phyloP scores from a whole-genome alignment of 306 rosid genomes.

The Ochetophila trinervis region DNA sequence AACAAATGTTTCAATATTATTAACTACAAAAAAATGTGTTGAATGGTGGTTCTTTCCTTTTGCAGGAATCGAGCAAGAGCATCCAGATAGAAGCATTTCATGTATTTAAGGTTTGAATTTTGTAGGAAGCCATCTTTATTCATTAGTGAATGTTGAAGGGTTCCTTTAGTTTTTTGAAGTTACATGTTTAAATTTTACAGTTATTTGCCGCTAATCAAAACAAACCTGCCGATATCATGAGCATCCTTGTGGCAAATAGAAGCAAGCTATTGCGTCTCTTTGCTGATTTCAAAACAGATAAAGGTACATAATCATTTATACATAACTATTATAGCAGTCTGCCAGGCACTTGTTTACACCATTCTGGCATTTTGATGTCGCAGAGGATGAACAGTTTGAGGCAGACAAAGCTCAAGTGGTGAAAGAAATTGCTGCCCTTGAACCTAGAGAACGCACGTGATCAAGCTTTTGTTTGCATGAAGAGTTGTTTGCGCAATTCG shows the following conservation, averaged over 20 bases:
- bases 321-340: conserved; percentile 4
- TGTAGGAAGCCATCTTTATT: conserved; percentile 7
- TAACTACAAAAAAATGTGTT: conserved; percentile 3
- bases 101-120: conserved; percentile 76
- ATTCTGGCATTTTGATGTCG: conserved; percentile 2
- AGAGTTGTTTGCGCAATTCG: conserved; percentile 24
- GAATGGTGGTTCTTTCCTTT: conserved; percentile 19
- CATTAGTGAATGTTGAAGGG: conserved; percentile 5
- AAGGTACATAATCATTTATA: conserved; percentile 46
- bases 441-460: conserved; percentile 45
- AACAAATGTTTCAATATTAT: background rate
- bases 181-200: conserved; percentile 46
- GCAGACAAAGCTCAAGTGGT: conserved; percentile 96
- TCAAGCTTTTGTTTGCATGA: conserved; percentile 13
- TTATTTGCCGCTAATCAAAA: conserved; percentile 90
- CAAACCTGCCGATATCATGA: conserved; percentile 73
- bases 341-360: conserved; percentile 3
- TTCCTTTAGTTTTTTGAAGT: conserved; percentile 18
- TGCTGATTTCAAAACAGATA: conserved; percentile 86
- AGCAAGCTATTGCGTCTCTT: conserved; percentile 88
- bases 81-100: conserved; percentile 97
- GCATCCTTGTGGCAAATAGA: conserved; percentile 81
- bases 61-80: conserved; percentile 97
- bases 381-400: conserved; percentile 97
- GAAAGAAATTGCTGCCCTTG: conserved; percentile 84